A percentile compares a stretch with the other conserved stretches of the same genome.
These are phyloP conservation scores for Hirsutella minnesotensis DNA, from an alignment of 2,329 filamentous ascomycete species.

Conservation along the genomic window DNA sequence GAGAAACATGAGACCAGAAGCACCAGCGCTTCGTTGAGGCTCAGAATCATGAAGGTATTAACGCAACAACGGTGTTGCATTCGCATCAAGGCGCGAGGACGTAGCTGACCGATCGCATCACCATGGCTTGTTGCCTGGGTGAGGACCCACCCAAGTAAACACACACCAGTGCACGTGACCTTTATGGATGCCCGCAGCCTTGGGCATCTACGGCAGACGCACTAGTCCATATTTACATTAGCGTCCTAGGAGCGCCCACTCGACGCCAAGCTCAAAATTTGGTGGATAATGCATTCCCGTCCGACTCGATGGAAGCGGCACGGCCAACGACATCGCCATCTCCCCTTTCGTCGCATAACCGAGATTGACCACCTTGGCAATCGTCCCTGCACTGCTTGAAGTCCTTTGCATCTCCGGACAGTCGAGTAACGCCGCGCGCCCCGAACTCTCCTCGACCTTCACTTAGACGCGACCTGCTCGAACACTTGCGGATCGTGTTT, in stretches of 20 bases:
- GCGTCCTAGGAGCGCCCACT: neutral
- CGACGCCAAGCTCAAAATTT: slow-evolving; percentile 1
- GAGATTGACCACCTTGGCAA: neutral
- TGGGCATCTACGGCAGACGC: neutral
- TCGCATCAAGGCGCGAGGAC: slow-evolving; percentile 2
- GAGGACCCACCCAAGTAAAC: slow-evolving; percentile 16
- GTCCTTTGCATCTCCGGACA: too few relatives aligned
- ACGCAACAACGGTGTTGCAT: slow-evolving; percentile 9
- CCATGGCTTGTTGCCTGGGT: slow-evolving; percentile 14
- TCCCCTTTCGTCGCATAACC: neutral
- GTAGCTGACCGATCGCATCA: neutral
- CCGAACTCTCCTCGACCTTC: too few relatives aligned
- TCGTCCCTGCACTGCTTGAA: neutral
- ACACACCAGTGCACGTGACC: slow-evolving; percentile 12
- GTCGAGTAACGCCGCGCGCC: too few relatives aligned
- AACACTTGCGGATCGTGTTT: too few relatives aligned
- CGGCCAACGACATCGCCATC: neutral
- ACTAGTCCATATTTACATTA: slow-evolving; percentile 1
- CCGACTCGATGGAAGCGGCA: neutral
- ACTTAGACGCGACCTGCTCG: too few relatives aligned
- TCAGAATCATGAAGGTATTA: slow-evolving; percentile 12
- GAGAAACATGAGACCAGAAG: slow-evolving; percentile 7
- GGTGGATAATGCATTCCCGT: neutral
- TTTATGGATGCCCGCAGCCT: neutral
- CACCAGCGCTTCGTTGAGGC: slow-evolving; percentile 11